Conservation (phyloP, 2,329 filamentous ascomycete species). For the Apiospora pterosperma region DNA sequence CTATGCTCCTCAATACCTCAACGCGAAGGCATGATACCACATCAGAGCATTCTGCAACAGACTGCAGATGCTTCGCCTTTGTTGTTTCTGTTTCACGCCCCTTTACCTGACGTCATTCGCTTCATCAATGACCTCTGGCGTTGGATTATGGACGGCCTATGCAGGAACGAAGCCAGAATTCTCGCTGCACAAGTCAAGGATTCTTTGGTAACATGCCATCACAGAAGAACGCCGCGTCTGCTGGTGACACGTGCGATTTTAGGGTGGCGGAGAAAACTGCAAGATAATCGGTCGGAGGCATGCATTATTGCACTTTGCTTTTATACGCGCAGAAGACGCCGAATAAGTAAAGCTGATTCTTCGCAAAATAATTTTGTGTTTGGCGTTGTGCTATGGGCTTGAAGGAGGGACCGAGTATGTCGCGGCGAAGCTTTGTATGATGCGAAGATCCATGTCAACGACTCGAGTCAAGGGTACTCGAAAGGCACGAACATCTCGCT, state of each 20-base stretch:
- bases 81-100: conserved; percentile 15
- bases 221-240: background rate
- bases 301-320: background rate
- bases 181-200: background rate
- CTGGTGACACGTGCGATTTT: background rate
- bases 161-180: background rate
- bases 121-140: conserved; percentile 17
- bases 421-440: background rate
- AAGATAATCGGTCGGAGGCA: background rate
- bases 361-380: background rate
- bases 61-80: conserved; percentile 10
- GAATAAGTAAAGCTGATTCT: background rate
- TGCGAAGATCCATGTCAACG: background rate
- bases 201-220: background rate
- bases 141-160: conserved; percentile 9
- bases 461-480: background rate
- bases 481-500: background rate
- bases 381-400: background rate
- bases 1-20: background rate
- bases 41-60: background rate
- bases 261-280: background rate
- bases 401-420: background rate
- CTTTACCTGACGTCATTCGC: conserved; percentile 19
- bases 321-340: background rate
- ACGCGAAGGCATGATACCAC: background rate